Evolutionary conservation across 2,329 filamentous ascomycete species (phyloP).

Genomic region (Fusarium haematococcum): DNA sequence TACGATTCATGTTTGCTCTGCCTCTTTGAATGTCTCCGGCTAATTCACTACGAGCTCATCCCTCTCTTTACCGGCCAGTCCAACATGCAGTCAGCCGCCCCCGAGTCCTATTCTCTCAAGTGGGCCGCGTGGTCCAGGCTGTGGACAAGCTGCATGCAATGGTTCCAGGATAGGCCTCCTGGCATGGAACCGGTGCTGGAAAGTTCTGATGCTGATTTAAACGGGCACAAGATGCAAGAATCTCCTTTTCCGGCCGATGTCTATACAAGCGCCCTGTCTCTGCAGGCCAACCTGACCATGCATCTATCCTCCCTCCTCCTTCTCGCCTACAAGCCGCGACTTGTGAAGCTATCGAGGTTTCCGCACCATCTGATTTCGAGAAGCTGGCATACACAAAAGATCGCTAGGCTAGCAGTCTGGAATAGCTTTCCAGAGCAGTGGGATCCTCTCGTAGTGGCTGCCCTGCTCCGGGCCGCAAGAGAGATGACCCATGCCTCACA

Average conservation of each 20-base stretch:
- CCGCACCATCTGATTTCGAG: background rate
- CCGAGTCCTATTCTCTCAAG: constrained; percentile 9
- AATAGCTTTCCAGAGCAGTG: constrained; percentile 49
- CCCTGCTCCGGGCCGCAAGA: constrained; percentile 41
- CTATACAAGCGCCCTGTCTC: background rate
- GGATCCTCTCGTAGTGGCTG: constrained; percentile 47
- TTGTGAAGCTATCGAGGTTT: background rate
- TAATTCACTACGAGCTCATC: background rate
- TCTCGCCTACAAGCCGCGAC: background rate
- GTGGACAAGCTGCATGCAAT: constrained; percentile 18
- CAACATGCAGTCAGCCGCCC: background rate
- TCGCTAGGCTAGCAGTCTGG: constrained; percentile 44
- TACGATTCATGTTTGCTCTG: background rate
- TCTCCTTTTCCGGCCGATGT: background rate
- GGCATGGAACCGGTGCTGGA: constrained; percentile 20
- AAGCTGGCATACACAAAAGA: constrained; percentile 47
- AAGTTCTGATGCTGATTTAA: constrained; percentile 19
- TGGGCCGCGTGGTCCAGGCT: constrained; percentile 20
- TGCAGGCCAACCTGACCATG: background rate
- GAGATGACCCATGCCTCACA: constrained; percentile 45
- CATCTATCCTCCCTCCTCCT: background rate
- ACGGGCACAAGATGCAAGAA: constrained; percentile 15
- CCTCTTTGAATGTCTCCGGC: background rate
- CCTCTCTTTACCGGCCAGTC: background rate
- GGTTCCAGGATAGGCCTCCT: constrained; percentile 24